These are phyloP conservation scores for Starmerella sp. DNA, from an alignment of 805 yeast genomes.

Conservation along the genomic window DNA sequence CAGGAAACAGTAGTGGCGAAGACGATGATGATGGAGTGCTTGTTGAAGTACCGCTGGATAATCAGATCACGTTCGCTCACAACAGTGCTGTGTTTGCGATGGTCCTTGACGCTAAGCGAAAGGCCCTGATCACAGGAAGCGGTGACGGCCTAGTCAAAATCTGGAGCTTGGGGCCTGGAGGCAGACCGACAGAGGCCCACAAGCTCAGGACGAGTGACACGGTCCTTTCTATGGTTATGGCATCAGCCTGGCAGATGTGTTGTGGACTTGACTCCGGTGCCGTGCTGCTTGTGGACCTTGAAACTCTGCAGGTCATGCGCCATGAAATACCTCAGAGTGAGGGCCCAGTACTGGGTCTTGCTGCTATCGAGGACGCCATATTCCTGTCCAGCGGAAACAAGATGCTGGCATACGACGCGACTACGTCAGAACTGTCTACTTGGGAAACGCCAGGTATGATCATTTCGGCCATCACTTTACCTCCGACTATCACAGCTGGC, in stretches of 20 bases:
- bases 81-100: constrained; percentile 79
- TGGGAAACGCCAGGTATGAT: constrained; percentile 21
- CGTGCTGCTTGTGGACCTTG: constrained; percentile 77
- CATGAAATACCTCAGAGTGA: constrained; percentile 18
- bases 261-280: constrained; percentile 70
- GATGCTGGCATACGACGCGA: constrained; percentile 42
- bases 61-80: constrained; percentile 74
- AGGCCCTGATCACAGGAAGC: constrained; percentile 55
- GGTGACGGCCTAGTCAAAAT: constrained; percentile 84
- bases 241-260: constrained; percentile 57
- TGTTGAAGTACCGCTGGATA: constrained; percentile 48
- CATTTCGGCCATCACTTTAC: constrained; percentile 19
- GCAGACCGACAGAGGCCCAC: constrained; percentile 16
- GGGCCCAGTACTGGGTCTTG: constrained; percentile 45
- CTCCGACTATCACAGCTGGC: constrained; percentile 6
- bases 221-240: constrained; percentile 52
- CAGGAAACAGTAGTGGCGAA: background rate
- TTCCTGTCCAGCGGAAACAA: constrained; percentile 50
- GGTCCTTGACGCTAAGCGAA: constrained; percentile 24
- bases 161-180: constrained; percentile 44
- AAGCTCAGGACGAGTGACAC: constrained; percentile 49
- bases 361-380: constrained; percentile 44
- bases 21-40: constrained; percentile 12
- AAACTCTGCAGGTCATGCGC: constrained; percentile 56
- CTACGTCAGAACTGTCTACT: constrained; percentile 33